phyloP scores from a whole-genome alignment of 2,329 filamentous ascomycete genomes.

The Xylariaceae sp. region DNA sequence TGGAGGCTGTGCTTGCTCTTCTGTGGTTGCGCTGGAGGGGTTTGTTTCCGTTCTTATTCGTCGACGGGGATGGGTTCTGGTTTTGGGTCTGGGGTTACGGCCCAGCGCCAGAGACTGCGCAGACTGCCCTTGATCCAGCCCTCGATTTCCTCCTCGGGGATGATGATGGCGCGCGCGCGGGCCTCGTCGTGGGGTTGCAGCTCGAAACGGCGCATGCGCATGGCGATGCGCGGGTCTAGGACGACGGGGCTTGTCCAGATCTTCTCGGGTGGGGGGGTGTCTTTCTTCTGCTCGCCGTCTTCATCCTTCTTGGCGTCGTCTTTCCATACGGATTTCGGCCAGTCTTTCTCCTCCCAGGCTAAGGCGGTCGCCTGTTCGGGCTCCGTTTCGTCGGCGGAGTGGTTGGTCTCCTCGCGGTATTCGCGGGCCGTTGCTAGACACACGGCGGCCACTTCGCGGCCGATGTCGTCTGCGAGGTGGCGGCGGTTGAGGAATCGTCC shows the following conservation, averaged over 20 bases:
- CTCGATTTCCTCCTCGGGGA: constrained; percentile 65
- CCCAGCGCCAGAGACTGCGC: constrained; percentile 50
- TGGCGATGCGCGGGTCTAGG: constrained; percentile 69
- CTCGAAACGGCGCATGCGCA: constrained; percentile 77
- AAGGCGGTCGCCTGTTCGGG: constrained; percentile 64
- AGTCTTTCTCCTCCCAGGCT: constrained; percentile 69
- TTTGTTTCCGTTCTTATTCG: constrained; percentile 3
- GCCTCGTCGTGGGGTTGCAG: constrained; percentile 66
- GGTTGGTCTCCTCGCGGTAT: constrained; percentile 41
- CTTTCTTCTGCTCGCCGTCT: constrained; percentile 28
- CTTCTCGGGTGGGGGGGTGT: constrained; percentile 46
- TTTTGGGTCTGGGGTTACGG: constrained; percentile 36
- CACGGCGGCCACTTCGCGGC: constrained; percentile 79
- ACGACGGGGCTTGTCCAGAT: constrained; percentile 74
- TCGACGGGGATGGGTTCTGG: constrained; percentile 4
- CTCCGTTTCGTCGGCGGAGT: constrained; percentile 53
- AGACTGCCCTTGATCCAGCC: constrained; percentile 62
- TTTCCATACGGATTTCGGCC: constrained; percentile 76
- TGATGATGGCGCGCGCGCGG: constrained; percentile 56
- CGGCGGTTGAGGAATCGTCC: constrained; percentile 85
- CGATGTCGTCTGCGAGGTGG: constrained; percentile 79
- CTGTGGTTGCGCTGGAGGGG: not conserved
- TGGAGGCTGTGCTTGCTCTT: not conserved
- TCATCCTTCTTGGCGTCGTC: constrained; percentile 41
- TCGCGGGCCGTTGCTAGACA: constrained; percentile 62